A percentile compares a stretch with the other conserved stretches of the same genome.
Conservation (phyloP, 225 moss, liverwort and hornwort genomes). For the Physcomitrium patens region DNA sequence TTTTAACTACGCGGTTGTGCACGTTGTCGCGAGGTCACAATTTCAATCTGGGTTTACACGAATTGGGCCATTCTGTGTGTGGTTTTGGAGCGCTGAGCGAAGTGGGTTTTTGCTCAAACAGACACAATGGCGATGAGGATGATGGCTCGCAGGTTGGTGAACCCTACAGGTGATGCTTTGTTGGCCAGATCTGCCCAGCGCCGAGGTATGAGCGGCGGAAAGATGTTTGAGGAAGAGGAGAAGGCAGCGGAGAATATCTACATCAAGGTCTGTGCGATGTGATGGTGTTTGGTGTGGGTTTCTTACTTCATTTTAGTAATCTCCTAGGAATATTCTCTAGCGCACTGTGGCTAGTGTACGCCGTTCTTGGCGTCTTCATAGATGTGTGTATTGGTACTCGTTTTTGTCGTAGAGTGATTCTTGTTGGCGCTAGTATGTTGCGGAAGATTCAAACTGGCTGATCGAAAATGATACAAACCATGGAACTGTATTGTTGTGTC, state of each 20-base stretch:
- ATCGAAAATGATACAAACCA: background rate
- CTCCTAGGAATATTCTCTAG: too few species aligned
- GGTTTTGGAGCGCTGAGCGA: too few species aligned
- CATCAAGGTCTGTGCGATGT: slow-evolving; percentile 52
- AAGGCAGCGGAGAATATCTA: slow-evolving; percentile 75
- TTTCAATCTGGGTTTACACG: too few species aligned
- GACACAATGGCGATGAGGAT: slow-evolving; percentile 68
- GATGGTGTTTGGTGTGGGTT: background rate
- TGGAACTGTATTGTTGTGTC: background rate
- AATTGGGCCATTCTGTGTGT: too few species aligned
- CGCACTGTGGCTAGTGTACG: background rate
- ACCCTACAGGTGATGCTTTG: slow-evolving; percentile 55
- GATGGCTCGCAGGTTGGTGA: slow-evolving; percentile 69
- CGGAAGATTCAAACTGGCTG: background rate
- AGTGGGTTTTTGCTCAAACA: background rate
- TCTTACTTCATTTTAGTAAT: background rate
- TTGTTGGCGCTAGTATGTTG: background rate
- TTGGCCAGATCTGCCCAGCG: slow-evolving; percentile 41
- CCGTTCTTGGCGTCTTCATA: background rate
- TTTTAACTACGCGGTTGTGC: too few species aligned
- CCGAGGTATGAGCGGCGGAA: slow-evolving; percentile 47
- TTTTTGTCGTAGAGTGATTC: background rate
- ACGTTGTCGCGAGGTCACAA: too few species aligned
- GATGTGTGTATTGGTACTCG: background rate
- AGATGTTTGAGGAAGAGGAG: slow-evolving; percentile 65